Evolutionary conservation across 192 early-diverging fungal genomes (phyloP).

Genomic region (Obelidium mucronatum): DNA sequence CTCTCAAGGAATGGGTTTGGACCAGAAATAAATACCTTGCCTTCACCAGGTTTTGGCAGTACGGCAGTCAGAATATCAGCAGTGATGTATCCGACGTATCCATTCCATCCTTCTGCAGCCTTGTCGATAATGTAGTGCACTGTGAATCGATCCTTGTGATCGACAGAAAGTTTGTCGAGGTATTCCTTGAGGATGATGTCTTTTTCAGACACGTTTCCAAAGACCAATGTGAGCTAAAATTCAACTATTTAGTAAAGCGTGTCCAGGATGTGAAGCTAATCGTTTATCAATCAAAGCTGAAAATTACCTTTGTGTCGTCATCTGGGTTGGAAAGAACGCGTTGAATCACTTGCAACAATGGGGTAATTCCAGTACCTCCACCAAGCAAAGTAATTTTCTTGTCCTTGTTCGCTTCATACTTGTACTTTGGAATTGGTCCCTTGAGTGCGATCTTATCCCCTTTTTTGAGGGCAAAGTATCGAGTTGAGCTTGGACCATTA

Average conservation of each 20-base stretch:
- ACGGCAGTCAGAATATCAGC: conserved; percentile 70
- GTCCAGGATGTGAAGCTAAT: conserved; percentile 57
- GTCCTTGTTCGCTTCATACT: conserved; percentile 70
- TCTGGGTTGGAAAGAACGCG: conserved; percentile 65
- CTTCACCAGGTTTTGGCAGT: conserved; percentile 66
- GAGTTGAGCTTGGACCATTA: conserved; percentile 65
- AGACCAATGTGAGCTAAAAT: conserved; percentile 41
- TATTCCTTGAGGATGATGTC: conserved; percentile 74
- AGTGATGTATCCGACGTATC: conserved; percentile 77
- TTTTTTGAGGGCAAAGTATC: conserved; percentile 66
- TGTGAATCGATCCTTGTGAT: conserved; percentile 67
- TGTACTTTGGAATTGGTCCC: conserved; percentile 79
- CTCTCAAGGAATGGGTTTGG: conserved; percentile 43
- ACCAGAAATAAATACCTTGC: conserved; percentile 62
- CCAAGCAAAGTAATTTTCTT: conserved; percentile 79
- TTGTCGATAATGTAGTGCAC: conserved; percentile 72
- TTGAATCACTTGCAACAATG: conserved; percentile 78
- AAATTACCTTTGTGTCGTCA: conserved; percentile 78
- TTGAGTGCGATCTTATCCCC: conserved; percentile 81
- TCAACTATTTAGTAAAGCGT: too few relatives aligned
- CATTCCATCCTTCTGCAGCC: conserved; percentile 62
- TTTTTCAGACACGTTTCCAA: conserved; percentile 62
- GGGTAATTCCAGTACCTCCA: conserved; percentile 86
- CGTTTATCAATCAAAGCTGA: not conserved
- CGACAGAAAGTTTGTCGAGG: conserved; percentile 61